These are phyloP conservation scores for Acanthamoeba quina DNA, from an alignment of 208 protist genomes.

Conservation along the genomic window DNA sequence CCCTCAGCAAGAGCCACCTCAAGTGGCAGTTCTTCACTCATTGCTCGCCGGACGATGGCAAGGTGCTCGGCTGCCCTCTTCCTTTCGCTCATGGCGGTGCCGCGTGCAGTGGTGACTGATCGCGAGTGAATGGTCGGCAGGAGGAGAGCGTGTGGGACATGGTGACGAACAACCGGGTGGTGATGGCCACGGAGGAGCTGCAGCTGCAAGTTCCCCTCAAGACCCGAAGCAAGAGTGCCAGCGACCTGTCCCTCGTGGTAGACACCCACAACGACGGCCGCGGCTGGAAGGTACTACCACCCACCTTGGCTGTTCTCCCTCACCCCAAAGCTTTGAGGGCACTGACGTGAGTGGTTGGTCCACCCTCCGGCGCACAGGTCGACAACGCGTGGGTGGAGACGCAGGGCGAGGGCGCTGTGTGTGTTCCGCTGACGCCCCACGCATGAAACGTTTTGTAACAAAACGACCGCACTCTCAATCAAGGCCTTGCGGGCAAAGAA, in stretches of 20 bases:
- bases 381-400: neutral
- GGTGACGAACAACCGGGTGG: neutral
- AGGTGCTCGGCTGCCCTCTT: neutral
- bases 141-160: neutral
- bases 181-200: conserved; percentile 30
- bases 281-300: neutral
- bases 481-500: no score
- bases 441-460: no score
- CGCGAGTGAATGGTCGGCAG: neutral
- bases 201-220: conserved; percentile 12
- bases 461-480: no score
- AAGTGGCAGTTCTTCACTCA: conserved; percentile 17
- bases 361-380: neutral
- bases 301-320: neutral
- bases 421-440: neutral
- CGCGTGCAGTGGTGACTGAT: neutral
- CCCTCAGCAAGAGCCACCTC: conserved; percentile 13
- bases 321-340: no score
- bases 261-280: conserved; percentile 10
- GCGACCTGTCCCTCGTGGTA: neutral
- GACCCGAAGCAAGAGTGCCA: neutral
- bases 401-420: neutral
- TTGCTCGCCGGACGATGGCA: neutral
- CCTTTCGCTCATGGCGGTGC: neutral
- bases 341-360: neutral